Conservation (phyloP, 371 early-diverging fungal genomes). For the Mucor plumbeus region DNA sequence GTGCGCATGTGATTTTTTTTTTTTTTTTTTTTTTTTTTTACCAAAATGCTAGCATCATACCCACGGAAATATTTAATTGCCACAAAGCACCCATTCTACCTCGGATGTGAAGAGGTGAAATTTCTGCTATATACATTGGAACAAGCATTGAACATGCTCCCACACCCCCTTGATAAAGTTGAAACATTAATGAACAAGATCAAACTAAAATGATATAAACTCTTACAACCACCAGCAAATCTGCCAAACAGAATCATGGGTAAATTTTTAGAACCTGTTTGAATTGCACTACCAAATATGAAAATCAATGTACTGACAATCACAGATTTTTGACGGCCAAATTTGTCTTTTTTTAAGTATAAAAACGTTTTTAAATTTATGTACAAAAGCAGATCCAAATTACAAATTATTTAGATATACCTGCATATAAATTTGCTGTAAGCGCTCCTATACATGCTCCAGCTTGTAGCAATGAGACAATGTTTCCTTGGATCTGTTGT, state of each 20-base stretch:
- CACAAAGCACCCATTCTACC: constrained; percentile 84
- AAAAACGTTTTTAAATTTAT: background rate
- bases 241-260: constrained; percentile 76
- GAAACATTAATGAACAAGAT: background rate
- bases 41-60: constrained; percentile 44
- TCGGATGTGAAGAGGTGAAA: constrained; percentile 77
- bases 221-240: constrained; percentile 67
- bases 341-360: constrained; percentile 10
- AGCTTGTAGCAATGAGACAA: constrained; percentile 28
- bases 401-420: no score
- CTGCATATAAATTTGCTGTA: constrained; percentile 22
- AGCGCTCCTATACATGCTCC: constrained; percentile 32
- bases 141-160: constrained; percentile 33
- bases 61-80: constrained; percentile 80
- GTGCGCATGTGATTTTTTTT: background rate
- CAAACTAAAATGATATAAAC: background rate
- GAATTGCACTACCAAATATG: constrained; percentile 73
- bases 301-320: constrained; percentile 58
- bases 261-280: constrained; percentile 59
- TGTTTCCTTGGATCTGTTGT: constrained; percentile 24
- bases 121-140: constrained; percentile 67
- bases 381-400: no score
- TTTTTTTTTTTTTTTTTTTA: background rate
- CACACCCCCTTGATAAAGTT: constrained; percentile 17
- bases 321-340: constrained; percentile 26